Evolutionary conservation across 306 rosid species (phyloP), one percentile per base, ranked within the genome.

Genomic region (Ormosia emarginata): DNA sequence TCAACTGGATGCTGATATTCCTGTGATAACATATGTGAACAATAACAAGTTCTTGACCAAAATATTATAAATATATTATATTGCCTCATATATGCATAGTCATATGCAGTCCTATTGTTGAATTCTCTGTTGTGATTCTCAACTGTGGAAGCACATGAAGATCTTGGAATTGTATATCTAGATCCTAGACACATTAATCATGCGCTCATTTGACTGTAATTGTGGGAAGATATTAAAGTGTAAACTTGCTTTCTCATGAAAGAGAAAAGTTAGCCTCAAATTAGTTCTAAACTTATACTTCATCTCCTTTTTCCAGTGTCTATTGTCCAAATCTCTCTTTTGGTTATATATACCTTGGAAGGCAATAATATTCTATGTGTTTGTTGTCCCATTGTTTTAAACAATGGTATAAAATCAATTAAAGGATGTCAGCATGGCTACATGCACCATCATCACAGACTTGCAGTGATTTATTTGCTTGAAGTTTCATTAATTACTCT

Each of bases 391-490:
- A 12, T 64, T 77, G 8, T 67, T 78, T 68, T 49, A 55, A 73
- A 67, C 75, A 62, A 49, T 67, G 66, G 36, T 32, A 12, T 46
- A 61, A 24, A 44, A 62, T 15, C 11, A 73, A 44, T 71, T 67
- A 34, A 83, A 63, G 63, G 79, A 75, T 75, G 66, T 63, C 39
- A 40, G 56, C 67, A 11, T n/a, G 10, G 57, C 8, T 30, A 15
- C 53, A 29, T 74, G n/a, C 40, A 57, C 18, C 44, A 17, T 33
- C 58, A 78, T 39, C 49, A 59, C 18, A 39, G 52, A 17, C 63
- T 81, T 37, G 0, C 56, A 41, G 64, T 65, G 62, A 74, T 86
- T 74, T 70, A 58, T 59, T 57, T 53, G 39, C 56, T 82, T 34
- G 44, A 34, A 78, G 70, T 66, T 65, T 79, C 52, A 71, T 75